phyloP scores from a whole-genome alignment of 164 flowering plant species.

The Amborella trichopoda region DNA sequence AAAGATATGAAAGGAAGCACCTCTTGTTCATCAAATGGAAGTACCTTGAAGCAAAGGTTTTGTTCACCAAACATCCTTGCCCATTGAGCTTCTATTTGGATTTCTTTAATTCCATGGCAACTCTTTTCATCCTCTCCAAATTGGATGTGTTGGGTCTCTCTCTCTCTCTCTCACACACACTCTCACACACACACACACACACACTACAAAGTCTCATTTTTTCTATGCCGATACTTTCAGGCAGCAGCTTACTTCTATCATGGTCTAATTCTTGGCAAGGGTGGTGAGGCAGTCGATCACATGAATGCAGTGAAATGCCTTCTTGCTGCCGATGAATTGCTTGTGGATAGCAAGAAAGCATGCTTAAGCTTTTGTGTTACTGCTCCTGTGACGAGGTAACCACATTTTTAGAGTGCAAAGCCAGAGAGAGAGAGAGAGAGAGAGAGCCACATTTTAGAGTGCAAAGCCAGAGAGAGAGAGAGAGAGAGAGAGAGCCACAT shows the following conservation, averaged over 20 bases:
- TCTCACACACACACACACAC: not conserved
- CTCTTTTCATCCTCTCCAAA: not conserved
- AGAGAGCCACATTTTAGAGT: too few species aligned
- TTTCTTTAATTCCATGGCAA: not conserved
- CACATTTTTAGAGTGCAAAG: too few species aligned
- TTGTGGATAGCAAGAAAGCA: slow-evolving; percentile 71
- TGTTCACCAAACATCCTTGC: not conserved
- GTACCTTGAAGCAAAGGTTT: slow-evolving; percentile 90
- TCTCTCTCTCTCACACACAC: not conserved
- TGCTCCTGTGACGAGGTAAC: slow-evolving; percentile 76
- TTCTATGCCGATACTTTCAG: slow-evolving; percentile 21
- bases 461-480: too few species aligned
- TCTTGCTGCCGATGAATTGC: slow-evolving; percentile 75
- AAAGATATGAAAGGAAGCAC: slow-evolving; percentile 54
- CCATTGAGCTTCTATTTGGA: not conserved
- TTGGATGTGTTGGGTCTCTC: not conserved
- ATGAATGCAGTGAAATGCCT: slow-evolving; percentile 65
- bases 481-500: too few species aligned
- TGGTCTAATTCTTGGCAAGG: slow-evolving; percentile 77
- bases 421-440: too few species aligned
- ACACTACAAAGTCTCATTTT: not conserved
- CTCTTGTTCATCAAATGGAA: slow-evolving; percentile 79
- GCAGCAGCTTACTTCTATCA: slow-evolving; percentile 96
- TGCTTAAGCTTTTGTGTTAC: slow-evolving; percentile 75
- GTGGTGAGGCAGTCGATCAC: slow-evolving; percentile 56